Evolutionary conservation across 2,329 filamentous ascomycete species (phyloP), one percentile per base, ranked within the genome.

Genomic region (Penicillium sp.): DNA sequence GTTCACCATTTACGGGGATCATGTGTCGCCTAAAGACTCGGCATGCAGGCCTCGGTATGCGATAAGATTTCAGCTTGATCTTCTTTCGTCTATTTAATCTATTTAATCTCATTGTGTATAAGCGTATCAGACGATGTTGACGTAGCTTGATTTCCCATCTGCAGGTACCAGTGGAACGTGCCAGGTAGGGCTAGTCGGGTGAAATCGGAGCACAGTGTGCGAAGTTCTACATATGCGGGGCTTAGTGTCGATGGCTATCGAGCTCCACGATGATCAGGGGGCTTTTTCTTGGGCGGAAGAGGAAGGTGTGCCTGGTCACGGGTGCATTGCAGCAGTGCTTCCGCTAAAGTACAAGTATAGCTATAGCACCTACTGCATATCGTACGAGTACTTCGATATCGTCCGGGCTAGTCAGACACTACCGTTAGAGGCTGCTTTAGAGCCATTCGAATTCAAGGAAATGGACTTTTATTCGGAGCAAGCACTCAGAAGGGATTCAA

Each of bases 201-300:
- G 52, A 62, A 54, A 8, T 62, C 62, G 62, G 62, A 63, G 9
- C 22, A 43, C 27, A 57, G 59, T 51, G 47, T 59, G 50, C 53
- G 56, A 61, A n/a, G 34, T 22, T 3, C 34, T 27, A 39, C 18
- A 18, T 22, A 57, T 61, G 61, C 61, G 61, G 61, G 59, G 62
- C 52, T 55, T 58, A 61, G 58, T 59, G 58, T 52, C 56, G 58
- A 55, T 59, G 46, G 34, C 46, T 53, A 36, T 43, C 42, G 38
- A 45, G 18, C 38, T 54, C 58, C 56, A 59, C 50, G 56, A 54
- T 57, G 54, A 55, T 57, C 47, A 56, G 58, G 59, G 57, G 58
- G 59, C 77, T 6, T 55, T 51, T 53, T 43, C 39, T 34, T 42
- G 16, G 32, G 32, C 14, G 24, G 39, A 52, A 45, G 22, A 54